Conservation (phyloP, 306 rosid genomes). For the Arachis stenosperma region DNA sequence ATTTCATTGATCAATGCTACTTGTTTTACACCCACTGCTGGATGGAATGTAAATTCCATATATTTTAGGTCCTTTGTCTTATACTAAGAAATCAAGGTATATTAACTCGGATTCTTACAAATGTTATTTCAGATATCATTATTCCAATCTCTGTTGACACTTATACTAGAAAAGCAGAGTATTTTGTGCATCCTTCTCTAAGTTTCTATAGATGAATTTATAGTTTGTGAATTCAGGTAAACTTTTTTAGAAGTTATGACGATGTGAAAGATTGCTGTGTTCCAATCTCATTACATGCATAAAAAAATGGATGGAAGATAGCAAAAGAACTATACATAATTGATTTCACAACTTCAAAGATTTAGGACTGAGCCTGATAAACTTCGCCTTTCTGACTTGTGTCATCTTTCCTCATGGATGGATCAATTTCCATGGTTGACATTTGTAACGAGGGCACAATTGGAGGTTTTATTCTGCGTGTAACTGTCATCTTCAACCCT, state of each 20-base stretch:
- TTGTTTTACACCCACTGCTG: no score
- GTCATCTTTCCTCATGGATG: slow-evolving; percentile 54
- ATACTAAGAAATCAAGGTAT: no score
- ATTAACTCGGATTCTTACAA: no score
- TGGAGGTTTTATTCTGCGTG: slow-evolving; percentile 78
- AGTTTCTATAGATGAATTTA: not conserved
- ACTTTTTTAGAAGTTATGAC: slow-evolving; percentile 3
- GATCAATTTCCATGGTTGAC: slow-evolving; percentile 53
- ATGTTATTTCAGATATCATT: no score
- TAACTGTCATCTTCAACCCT: slow-evolving; percentile 88
- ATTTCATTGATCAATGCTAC: not conserved
- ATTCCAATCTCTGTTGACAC: not conserved
- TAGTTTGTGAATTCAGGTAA: slow-evolving; percentile 18
- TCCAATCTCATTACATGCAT: slow-evolving; percentile 24
- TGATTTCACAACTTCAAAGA: slow-evolving; percentile 1
- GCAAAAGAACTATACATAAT: slow-evolving; percentile 15
- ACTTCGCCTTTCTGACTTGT: slow-evolving; percentile 55
- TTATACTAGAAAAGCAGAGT: not conserved
- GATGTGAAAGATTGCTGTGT: slow-evolving; percentile 15
- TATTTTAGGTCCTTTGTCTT: no score
- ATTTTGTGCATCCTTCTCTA: not conserved
- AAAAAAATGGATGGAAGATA: slow-evolving; percentile 6
- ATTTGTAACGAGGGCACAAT: slow-evolving; percentile 69
- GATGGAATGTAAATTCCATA: no score
- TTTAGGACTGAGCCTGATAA: slow-evolving; percentile 53